phyloP scores from a whole-genome alignment of 2,329 filamentous ascomycete species.

The Colletotrichum eremochloae region DNA sequence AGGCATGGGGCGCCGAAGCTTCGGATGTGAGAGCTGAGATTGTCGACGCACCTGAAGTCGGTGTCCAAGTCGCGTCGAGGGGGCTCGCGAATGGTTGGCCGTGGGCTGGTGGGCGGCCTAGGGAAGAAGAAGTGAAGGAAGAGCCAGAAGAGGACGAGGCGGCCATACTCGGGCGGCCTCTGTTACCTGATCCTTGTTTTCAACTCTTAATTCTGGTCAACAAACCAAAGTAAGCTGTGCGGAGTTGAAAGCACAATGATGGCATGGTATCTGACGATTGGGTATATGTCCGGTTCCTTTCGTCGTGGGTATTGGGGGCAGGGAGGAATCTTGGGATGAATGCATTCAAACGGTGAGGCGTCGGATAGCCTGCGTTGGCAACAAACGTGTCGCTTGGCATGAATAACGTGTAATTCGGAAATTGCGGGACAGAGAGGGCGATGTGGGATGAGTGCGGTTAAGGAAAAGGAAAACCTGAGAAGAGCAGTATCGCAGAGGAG shows the following conservation, averaged over 20 bases:
- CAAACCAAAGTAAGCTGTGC: conserved; percentile 12
- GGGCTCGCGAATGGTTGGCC: conserved; percentile 59
- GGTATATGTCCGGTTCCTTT: conserved; percentile 16
- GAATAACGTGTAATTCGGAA: not conserved
- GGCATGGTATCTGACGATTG: conserved; percentile 20
- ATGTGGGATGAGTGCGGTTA: not conserved
- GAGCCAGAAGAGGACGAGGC: conserved; percentile 61
- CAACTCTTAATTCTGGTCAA: conserved; percentile 24
- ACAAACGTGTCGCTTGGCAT: conserved; percentile 1
- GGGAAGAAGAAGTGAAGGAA: conserved; percentile 62
- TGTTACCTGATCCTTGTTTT: not conserved
- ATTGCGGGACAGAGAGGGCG: not conserved
- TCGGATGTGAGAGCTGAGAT: conserved; percentile 57
- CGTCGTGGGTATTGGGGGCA: conserved; percentile 4
- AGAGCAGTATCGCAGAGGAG: not conserved
- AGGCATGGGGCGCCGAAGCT: conserved; percentile 56
- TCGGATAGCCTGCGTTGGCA: not conserved
- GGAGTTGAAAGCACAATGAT: conserved; percentile 6
- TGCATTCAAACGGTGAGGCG: conserved; percentile 30
- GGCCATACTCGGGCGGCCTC: conserved; percentile 51
- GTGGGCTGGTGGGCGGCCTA: conserved; percentile 57
- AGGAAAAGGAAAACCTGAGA: not conserved
- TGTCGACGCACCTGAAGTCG: conserved; percentile 58
- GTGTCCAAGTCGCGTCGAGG: conserved; percentile 61
- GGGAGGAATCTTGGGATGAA: conserved; percentile 9